Evolutionary conservation across 768 basidiomycete genomes (phyloP), one percentile per base, ranked within the genome.

Genomic region (Xanthoconium purpureum): DNA sequence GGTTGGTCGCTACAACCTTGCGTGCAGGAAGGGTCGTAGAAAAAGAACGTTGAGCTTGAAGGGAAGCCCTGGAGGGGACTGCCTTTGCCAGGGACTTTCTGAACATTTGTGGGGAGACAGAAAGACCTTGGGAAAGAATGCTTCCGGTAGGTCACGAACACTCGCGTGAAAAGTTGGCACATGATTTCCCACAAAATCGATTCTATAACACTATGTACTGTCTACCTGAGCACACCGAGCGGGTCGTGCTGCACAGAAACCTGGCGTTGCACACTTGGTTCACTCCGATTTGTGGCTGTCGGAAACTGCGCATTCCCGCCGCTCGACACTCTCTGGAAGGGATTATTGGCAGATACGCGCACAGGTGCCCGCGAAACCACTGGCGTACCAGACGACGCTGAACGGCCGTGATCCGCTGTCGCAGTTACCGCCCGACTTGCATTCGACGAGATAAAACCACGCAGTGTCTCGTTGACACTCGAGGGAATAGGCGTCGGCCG

Each of bases 1-100:
- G 87, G 66, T 81, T 87, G 46, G 88, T 85, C 39, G 84, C 84
- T 56, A 84, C 83, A 61, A 91, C 78, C 67, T 78, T 83, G 59
- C 78, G 74, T 24, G 78, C 80, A 40, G 83, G 74, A 9, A 82
- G 71, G 3, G 92, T 84, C 2, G 84, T 76, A 66, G 85, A 82
- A 73, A 93, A 92, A 6, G 84, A 74, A 59, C 88, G 81, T 35
- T 74, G 75, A 45, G 79, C 70, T 63, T 75, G 79, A 54, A 72
- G 63, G 50, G 85, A 73, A 55, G 80, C 74, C 71, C 78, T 81
- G 51, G 59, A 32, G 2, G 67, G 44, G 47, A 63, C 50, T 0
- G 46, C 44, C 48, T 59, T 71, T 45, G 78, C 78, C 60, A 91
- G 70, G 56, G 80, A 75, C 74, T 82, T 89, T 74, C 77, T 81